Base-by-base conservation (phyloP, 1,284 basidiomycete genomes). In the Boletus sp. region DNA sequence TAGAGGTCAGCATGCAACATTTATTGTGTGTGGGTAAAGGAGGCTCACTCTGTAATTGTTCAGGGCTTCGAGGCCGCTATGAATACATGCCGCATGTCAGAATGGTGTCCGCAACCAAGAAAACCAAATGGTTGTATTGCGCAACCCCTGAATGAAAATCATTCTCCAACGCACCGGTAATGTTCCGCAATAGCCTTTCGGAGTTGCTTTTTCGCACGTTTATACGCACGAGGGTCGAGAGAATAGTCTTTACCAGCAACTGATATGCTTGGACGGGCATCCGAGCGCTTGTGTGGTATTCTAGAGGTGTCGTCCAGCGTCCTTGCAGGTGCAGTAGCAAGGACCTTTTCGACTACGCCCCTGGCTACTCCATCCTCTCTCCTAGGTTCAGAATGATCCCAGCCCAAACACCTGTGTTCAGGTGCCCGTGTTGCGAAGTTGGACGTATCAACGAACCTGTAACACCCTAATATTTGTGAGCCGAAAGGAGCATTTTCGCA, bases 101-200 rank as follows among this genome's bases (percentile, higher is more conserved):
- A 14, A 49, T 51, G 30, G 10, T 39, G 22, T 36, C 40, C 3
- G 23, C 29, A 35, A 34, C 13, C 35, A 26, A 35, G 19, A 44
- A 50, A 44, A 14, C 2, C 16, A 39, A 27, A 26, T 22, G 20
- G 13, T 29, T 29, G 27, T 13, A 29, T 29, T 29, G 27, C 27
- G 27, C 27, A 29, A 29, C 7, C 27, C 27, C 39, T 8, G 20
- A 39, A 29, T 14, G 23, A 40, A 56, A 8, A 37, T 7, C 2
- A 33, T 23, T 14, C 33, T 22, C 10, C 17, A 46, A 65, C 62
- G 42, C 65, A 86, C 78, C 87, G 81, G 69, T 96, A 94, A 65
- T 89, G 89, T 61, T 96, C 94, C 46, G 87, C 58, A 2, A 92
- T 78, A 1, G 93, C 94, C 42, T 80, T 83, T 62, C 88, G 87